Evolutionary conservation across 1,284 basidiomycete species (phyloP).

Genomic region (Neotropicomus parvogracilis): DNA sequence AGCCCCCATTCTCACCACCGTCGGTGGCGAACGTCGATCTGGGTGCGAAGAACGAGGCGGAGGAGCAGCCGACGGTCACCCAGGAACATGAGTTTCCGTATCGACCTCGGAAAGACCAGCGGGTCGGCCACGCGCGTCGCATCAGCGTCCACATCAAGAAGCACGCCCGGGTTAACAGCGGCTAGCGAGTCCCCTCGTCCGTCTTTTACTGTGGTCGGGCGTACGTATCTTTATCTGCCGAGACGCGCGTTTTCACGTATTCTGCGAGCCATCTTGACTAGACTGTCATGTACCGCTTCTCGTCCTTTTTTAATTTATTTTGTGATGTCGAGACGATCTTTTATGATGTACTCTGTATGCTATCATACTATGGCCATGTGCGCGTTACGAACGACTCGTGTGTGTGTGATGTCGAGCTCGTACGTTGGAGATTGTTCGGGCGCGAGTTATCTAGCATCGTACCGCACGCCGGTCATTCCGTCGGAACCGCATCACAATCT

Average conservation of each 20-base stretch:
- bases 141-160: slow-evolving; percentile 36
- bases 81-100: slow-evolving; percentile 28
- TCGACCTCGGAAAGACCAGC: slow-evolving; percentile 26
- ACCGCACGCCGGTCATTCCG: neutral
- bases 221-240: slow-evolving; percentile 7
- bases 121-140: slow-evolving; percentile 32
- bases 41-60: neutral
- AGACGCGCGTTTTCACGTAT: too few relatives aligned
- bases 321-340: too few relatives aligned
- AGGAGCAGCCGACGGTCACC: neutral
- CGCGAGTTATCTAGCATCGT: neutral
- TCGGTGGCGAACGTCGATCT: neutral
- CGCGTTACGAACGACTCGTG: too few relatives aligned
- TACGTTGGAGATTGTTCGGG: too few relatives aligned
- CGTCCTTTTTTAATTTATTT: too few relatives aligned
- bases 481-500: neutral
- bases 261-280: too few relatives aligned
- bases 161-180: slow-evolving; percentile 7
- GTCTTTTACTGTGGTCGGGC: too few relatives aligned
- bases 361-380: too few relatives aligned
- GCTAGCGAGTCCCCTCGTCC: too few relatives aligned
- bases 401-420: too few relatives aligned
- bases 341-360: too few relatives aligned
- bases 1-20: neutral
- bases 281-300: too few relatives aligned